phyloP scores from a whole-genome alignment of 306 rosid genomes.

The peach (Prunus persica) region Prunus_persica_NCBIv2 NC_034009.1:12856501-12857000 shows the following conservation, averaged over 20 bases:
- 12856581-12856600: not conserved
- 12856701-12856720: not conserved
- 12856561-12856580: slow-evolving; percentile 6
- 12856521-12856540: slow-evolving; percentile 4
- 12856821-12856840: not conserved
- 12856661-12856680: not conserved
- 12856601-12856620: not conserved
- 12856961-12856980: not conserved
- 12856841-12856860: not conserved
- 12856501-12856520: slow-evolving; percentile 6
- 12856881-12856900: not conserved
- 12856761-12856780: not conserved
- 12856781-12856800: not conserved
- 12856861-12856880: not conserved
- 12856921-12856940: not conserved
- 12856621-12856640: not conserved
- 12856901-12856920: not conserved
- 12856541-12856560: slow-evolving; percentile 5
- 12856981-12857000: not conserved
- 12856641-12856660: not conserved
- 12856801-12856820: not conserved
- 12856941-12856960: not conserved
- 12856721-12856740: not conserved
- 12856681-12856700: not conserved
- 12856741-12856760: not conserved